Conservation (phyloP, 495 filamentous ascomycete species). For the Rhypophila decipiens region DNA sequence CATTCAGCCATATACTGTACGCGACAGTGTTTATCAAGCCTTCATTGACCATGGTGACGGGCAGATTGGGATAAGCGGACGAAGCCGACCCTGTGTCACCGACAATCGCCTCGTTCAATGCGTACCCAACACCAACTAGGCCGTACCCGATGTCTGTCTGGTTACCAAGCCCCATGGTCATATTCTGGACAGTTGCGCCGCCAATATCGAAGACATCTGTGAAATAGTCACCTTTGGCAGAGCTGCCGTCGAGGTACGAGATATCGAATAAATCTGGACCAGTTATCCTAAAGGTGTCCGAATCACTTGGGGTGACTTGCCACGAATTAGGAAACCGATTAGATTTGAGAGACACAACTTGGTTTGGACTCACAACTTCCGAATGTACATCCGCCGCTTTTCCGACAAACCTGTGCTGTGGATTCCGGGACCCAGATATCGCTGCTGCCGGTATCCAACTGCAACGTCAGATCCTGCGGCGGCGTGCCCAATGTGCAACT, state of each 20-base stretch:
- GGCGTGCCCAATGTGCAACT: conserved; percentile 68
- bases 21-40: conserved; percentile 73
- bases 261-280: conserved; percentile 70
- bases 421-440: conserved; percentile 80
- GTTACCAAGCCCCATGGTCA: conserved; percentile 83
- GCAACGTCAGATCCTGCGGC: conserved; percentile 56
- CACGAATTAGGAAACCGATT: conserved; percentile 4
- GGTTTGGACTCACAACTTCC: conserved; percentile 38
- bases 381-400: conserved; percentile 31
- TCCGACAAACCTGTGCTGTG: conserved; percentile 51
- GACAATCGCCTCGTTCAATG: conserved; percentile 69
- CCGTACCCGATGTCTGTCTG: conserved; percentile 65
- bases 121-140: conserved; percentile 84
- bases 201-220: conserved; percentile 72
- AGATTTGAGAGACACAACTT: background rate
- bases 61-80: conserved; percentile 68
- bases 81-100: conserved; percentile 24
- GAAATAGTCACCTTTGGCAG: conserved; percentile 72
- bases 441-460: conserved; percentile 81
- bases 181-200: conserved; percentile 52
- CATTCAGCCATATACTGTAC: conserved; percentile 87
- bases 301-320: conserved; percentile 54
- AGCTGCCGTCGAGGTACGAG: conserved; percentile 76
- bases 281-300: conserved; percentile 62
- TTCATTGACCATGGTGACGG: conserved; percentile 64